These are phyloP conservation scores for Mrakia gelida DNA, from an alignment of 768 basidiomycete species.

Conservation along the genomic window DNA sequence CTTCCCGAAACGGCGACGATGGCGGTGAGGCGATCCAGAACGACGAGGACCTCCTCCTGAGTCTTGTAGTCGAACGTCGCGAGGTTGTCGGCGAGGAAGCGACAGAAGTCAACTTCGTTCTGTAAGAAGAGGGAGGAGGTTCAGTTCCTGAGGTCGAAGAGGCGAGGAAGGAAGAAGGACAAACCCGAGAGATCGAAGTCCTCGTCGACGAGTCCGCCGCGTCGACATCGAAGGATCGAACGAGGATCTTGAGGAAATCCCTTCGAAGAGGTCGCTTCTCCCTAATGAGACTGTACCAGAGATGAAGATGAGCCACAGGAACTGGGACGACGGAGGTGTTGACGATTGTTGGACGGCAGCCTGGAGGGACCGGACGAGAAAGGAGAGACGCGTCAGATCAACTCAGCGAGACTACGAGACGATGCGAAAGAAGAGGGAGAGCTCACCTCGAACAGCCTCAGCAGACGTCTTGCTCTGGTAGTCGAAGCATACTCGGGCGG, in stretches of 20 bases:
- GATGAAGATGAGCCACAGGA: slow-evolving; percentile 71
- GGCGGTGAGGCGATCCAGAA: slow-evolving; percentile 71
- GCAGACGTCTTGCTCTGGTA: slow-evolving; percentile 65
- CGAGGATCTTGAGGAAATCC: slow-evolving; percentile 78
- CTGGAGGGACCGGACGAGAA: not conserved
- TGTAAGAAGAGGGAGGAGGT: slow-evolving; percentile 39
- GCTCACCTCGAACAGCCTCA: slow-evolving; percentile 56
- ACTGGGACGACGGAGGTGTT: slow-evolving; percentile 48
- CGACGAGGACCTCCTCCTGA: slow-evolving; percentile 82
- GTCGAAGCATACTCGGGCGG: slow-evolving; percentile 72
- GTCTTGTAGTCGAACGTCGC: slow-evolving; percentile 90
- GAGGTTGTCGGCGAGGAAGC: slow-evolving; percentile 95
- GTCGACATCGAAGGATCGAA: slow-evolving; percentile 74
- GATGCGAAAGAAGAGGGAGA: not conserved
- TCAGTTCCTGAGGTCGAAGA: not conserved
- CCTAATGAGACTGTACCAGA: slow-evolving; percentile 85
- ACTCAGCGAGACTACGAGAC: not conserved
- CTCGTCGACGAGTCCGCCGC: slow-evolving; percentile 48
- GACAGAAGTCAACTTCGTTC: slow-evolving; percentile 78
- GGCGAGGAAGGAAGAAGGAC: slow-evolving; percentile 15
- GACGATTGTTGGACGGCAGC: slow-evolving; percentile 15
- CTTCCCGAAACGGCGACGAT: slow-evolving; percentile 73
- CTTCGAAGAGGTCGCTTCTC: slow-evolving; percentile 83
- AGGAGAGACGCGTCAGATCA: not conserved
- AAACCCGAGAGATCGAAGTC: slow-evolving; percentile 56